Base-by-base conservation (phyloP, 2,329 filamentous ascomycete genomes). In the Penicillium sp. region DNA sequence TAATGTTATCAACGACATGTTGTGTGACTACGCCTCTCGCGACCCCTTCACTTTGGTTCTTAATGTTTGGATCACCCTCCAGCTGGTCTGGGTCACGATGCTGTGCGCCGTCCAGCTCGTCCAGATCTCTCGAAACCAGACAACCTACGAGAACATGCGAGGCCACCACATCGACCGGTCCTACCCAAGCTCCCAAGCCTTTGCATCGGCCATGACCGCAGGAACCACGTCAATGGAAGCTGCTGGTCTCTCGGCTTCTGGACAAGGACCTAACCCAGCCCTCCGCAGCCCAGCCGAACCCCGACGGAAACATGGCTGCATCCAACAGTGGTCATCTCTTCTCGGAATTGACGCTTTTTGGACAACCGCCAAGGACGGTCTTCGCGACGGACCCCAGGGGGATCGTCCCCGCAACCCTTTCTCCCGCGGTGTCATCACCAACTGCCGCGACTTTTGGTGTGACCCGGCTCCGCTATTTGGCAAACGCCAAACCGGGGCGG, bases 51-150 rank as follows among this genome's bases (percentile, higher is more conserved):
- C 90, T 1, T 82, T 96, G 26, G 79, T 96, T 11, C 80, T 96
- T 19, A 84, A 84, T 12, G 76, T 90, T 28, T 99, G 94, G 94
- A 83, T 84, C 7, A 82, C 84, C 2, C 78, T 97, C 41, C 95
- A 99, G 73, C 82, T 97, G 31, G 88, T 90, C 19, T 99, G 94
- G 94, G 90, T 97, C 3, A 87, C 88, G n/a, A 97, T 99, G 92
- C 86, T 99, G 33, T 82, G 97, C 57, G 88, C 91, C 61, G 95
- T 97, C 5, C 95, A 99, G 71, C 86, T 97, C 49, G 82, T 97
- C 48, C 94, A 99, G 71, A 88, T 99, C 49, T 89, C 91, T 0
- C 87, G 91, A 58, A 95, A 92, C 55, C 88, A 96, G 80, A 99
- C 94, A 1, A 99, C 94, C 0, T 97, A 90, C 75, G 94, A 99